Evolutionary conservation across 352 stramenopile species (phyloP).

Genomic region (Phytophthora brassicae): DNA sequence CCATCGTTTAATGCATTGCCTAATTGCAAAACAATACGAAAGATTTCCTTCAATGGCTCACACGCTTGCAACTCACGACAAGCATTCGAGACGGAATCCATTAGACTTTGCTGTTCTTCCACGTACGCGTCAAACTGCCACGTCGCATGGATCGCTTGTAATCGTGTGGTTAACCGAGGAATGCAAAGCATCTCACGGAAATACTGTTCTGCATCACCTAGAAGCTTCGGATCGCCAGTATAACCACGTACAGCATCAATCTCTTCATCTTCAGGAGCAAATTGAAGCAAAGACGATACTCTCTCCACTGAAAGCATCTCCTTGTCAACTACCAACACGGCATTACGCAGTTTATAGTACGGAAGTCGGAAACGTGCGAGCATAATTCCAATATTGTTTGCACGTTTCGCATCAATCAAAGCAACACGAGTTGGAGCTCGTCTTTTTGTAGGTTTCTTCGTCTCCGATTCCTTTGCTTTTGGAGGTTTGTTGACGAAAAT

Average conservation of each 20-base stretch:
- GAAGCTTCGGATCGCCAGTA: constrained; percentile 64
- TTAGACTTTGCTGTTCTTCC: constrained; percentile 71
- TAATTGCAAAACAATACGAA: constrained; percentile 81
- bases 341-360: constrained; percentile 76
- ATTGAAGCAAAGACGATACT: constrained; percentile 75
- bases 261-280: constrained; percentile 75
- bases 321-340: constrained; percentile 81
- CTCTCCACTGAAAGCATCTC: constrained; percentile 72
- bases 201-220: constrained; percentile 83
- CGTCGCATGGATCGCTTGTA: constrained; percentile 80
- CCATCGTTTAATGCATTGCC: constrained; percentile 92
- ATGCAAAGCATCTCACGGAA: constrained; percentile 71
- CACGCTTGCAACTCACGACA: constrained; percentile 90
- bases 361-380: constrained; percentile 79
- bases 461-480: constrained; percentile 53
- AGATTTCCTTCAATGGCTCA: constrained; percentile 85
- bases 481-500: constrained; percentile 85
- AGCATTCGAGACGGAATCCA: constrained; percentile 85
- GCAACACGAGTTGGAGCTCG: constrained; percentile 71
- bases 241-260: constrained; percentile 64
- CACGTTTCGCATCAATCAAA: constrained; percentile 81
- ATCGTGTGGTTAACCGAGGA: constrained; percentile 58
- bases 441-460: constrained; percentile 60
- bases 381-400: constrained; percentile 90
- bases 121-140: constrained; percentile 87